Evolutionary conservation across 1,284 basidiomycete species (phyloP).

Genomic region (Austroboletus niveus): DNA sequence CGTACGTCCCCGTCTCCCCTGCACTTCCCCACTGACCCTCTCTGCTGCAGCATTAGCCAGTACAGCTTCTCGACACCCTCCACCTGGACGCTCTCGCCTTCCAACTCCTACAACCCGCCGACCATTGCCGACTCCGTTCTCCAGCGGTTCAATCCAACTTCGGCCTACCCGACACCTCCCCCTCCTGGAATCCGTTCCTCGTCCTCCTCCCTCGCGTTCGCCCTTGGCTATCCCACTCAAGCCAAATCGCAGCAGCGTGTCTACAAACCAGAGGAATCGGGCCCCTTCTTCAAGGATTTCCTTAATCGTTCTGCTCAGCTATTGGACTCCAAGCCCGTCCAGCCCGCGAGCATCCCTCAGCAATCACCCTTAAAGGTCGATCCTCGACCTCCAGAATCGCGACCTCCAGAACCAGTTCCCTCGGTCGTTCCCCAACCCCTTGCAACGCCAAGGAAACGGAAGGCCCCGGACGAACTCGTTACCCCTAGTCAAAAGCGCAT

Average conservation of each 20-base stretch:
- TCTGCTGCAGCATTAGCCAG: slow-evolving; percentile 28
- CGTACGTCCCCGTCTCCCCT: slow-evolving; percentile 17
- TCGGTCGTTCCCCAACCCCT: slow-evolving; percentile 37
- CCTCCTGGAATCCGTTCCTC: slow-evolving; percentile 60
- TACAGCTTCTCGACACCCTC: slow-evolving; percentile 42
- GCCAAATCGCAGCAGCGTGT: slow-evolving; percentile 31
- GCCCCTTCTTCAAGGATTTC: slow-evolving; percentile 61
- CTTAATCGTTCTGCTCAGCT: slow-evolving; percentile 50
- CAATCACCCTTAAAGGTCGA: slow-evolving; percentile 14
- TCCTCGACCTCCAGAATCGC: slow-evolving; percentile 4
- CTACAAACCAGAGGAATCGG: slow-evolving; percentile 56
- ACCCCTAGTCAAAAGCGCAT: slow-evolving; percentile 54
- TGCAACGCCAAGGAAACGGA: slow-evolving; percentile 53
- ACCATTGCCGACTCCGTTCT: slow-evolving; percentile 62
- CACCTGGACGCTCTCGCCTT: slow-evolving; percentile 33
- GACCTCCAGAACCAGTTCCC: neutral
- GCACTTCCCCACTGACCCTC: neutral
- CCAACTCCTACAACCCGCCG: slow-evolving; percentile 41
- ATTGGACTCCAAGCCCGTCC: slow-evolving; percentile 22
- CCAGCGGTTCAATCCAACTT: slow-evolving; percentile 54
- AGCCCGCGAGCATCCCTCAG: slow-evolving; percentile 17
- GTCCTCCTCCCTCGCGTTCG: slow-evolving; percentile 69
- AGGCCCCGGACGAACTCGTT: slow-evolving; percentile 42
- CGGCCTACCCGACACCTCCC: slow-evolving; percentile 65
- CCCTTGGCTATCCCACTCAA: slow-evolving; percentile 52